Percentiles rank a stretch among this genome's conserved stretches.
phyloP scores from a whole-genome alignment of 2,329 filamentous ascomycete species.

The Alternaria gansuensis region DNA sequence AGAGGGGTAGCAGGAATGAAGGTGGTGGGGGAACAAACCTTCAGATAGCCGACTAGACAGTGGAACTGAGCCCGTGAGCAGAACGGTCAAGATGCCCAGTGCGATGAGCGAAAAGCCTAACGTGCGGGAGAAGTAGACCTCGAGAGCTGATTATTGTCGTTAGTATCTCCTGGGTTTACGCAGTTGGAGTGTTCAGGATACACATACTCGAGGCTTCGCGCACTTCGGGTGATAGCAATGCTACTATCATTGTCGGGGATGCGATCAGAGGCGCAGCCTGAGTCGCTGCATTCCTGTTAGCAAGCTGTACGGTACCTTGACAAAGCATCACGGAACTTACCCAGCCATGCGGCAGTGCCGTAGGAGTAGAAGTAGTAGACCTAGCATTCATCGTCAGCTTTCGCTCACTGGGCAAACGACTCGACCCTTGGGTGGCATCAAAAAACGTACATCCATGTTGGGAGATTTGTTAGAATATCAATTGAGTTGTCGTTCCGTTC shows the following conservation, averaged over 20 bases:
- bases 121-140: conserved; percentile 76
- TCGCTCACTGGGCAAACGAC: not conserved
- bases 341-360: conserved; percentile 56
- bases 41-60: conserved; percentile 61
- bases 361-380: conserved; percentile 57
- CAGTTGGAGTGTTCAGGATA: not conserved
- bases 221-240: conserved; percentile 66
- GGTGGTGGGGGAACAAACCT: conserved; percentile 28
- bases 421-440: not conserved
- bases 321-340: conserved; percentile 21
- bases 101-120: conserved; percentile 73
- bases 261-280: conserved; percentile 64
- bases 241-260: conserved; percentile 68
- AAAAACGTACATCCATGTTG: conserved; percentile 18
- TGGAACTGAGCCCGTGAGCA: conserved; percentile 76
- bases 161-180: not conserved
- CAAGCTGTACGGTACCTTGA: not conserved
- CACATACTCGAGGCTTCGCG: conserved; percentile 63
- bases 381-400: conserved; percentile 39
- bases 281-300: conserved; percentile 40
- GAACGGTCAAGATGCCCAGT: conserved; percentile 69
- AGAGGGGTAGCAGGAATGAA: not conserved
- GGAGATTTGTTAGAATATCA: not conserved
- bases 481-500: not conserved
- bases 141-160: conserved; percentile 60